Evolutionary conservation across 1,139 yeast species (phyloP).

Genomic region (Pneumocystis canis): DNA sequence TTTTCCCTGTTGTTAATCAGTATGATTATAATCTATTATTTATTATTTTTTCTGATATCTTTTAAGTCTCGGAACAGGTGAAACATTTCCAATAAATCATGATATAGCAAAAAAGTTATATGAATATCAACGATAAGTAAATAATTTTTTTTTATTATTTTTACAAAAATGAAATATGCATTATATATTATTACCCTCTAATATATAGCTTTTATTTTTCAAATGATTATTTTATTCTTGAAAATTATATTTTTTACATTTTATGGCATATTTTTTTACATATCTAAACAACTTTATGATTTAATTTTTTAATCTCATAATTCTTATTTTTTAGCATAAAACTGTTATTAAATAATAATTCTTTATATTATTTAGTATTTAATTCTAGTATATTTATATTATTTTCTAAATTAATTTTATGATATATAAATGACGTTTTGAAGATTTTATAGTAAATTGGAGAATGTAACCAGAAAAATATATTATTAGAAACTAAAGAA

Average conservation of each 20-base stretch:
- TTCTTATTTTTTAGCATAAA: not conserved
- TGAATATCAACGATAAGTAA: not conserved
- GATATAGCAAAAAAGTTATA: not conserved
- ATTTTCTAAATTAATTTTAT: no score
- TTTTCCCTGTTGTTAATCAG: slow-evolving; percentile 41
- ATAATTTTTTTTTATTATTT: no score
- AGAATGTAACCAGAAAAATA: not conserved
- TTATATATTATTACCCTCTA: not conserved
- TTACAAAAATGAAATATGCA: not conserved
- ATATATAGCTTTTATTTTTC: not conserved
- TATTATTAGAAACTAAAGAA: not conserved
- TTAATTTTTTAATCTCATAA: not conserved
- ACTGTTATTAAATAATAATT: not conserved
- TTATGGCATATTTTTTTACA: not conserved
- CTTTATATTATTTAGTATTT: not conserved
- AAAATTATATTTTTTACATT: not conserved
- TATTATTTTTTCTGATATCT: not conserved
- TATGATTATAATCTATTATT: slow-evolving; percentile 22
- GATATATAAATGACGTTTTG: not conserved
- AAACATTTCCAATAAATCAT: not conserved
- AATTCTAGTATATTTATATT: no score
- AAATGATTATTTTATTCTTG: not conserved
- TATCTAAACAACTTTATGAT: not conserved
- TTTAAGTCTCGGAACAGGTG: not conserved
- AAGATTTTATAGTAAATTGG: not conserved